Evolutionary conservation across 257 asterid genomes (phyloP).

Genomic region (Solanum paucissectum): DNA sequence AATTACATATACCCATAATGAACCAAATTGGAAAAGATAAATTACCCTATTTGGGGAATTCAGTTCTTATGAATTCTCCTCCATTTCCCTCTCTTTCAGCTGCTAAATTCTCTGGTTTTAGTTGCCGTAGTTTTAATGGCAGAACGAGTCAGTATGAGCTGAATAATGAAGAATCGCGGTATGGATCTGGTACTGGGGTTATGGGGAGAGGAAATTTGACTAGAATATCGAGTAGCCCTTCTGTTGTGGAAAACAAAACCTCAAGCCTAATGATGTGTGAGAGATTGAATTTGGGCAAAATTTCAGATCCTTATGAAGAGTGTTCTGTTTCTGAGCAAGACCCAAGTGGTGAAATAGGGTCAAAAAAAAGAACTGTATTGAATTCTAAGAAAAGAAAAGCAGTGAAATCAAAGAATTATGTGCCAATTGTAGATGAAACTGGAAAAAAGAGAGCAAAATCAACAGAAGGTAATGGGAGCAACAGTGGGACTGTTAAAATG

Average conservation of each 20-base stretch:
- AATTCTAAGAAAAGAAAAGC: conserved; percentile 64
- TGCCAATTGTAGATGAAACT: conserved; percentile 6
- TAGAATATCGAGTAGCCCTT: conserved; percentile 60
- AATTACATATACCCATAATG: conserved; percentile 21
- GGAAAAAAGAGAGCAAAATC: conserved; percentile 18
- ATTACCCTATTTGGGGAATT: conserved; percentile 18
- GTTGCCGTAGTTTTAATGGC: conserved; percentile 67
- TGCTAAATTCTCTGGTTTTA: conserved; percentile 75
- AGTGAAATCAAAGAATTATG: conserved; percentile 27
- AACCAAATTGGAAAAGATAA: conserved; percentile 2
- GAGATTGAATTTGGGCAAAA: conserved; percentile 14
- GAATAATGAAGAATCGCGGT: conserved; percentile 11
- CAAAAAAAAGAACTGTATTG: conserved; percentile 28
- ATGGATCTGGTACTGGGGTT: conserved; percentile 24
- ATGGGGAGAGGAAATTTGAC: conserved; percentile 24
- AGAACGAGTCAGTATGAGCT: conserved; percentile 21
- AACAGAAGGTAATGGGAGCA: background rate
- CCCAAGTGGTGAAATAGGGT: conserved; percentile 42
- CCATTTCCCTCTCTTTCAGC: conserved; percentile 31
- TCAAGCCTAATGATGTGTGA: conserved; percentile 7
- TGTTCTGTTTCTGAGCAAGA: conserved; percentile 26
- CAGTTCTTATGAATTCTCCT: conserved; percentile 24
- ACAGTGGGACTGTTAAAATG: background rate
- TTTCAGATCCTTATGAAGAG: conserved; percentile 9
- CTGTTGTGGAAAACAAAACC: conserved; percentile 20